These are phyloP conservation scores for Colletotrichum orchidophilum DNA, from an alignment of 2,329 filamentous ascomycete genomes.

Conservation along the genomic window DNA sequence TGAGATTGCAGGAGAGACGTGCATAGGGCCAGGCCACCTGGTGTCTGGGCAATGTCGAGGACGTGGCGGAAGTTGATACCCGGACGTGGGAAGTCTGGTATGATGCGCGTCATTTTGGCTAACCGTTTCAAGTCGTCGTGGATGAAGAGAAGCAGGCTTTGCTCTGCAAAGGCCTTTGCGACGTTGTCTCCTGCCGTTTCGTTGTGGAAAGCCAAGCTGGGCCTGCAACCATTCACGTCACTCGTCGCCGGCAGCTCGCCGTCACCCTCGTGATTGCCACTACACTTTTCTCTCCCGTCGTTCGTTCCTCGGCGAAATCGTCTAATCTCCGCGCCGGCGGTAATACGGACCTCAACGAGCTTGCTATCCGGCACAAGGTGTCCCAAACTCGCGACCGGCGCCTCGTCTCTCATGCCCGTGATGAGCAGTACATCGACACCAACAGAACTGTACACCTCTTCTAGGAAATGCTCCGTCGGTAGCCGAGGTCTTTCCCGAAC, in stretches of 20 bases:
- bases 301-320: conserved; percentile 45
- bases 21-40: conserved; percentile 60
- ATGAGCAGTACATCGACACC: conserved; percentile 66
- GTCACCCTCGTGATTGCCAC: not conserved
- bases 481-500: conserved; percentile 53
- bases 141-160: conserved; percentile 55
- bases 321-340: conserved; percentile 49
- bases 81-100: conserved; percentile 59
- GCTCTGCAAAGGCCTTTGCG: conserved; percentile 51
- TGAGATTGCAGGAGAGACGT: conserved; percentile 57
- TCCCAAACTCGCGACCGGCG: conserved; percentile 63
- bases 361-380: conserved; percentile 62
- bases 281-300: conserved; percentile 5
- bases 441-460: conserved; percentile 50
- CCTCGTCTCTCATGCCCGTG: conserved; percentile 70
- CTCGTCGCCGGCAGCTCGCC: not conserved
- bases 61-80: conserved; percentile 67
- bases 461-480: conserved; percentile 60
- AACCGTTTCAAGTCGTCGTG: conserved; percentile 56
- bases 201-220: conserved; percentile 63
- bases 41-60: conserved; percentile 62
- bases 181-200: conserved; percentile 50
- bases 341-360: conserved; percentile 63
- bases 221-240: conserved; percentile 42
- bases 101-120: conserved; percentile 56